Conservation (phyloP, 495 filamentous ascomycete genomes). For the Aspergillus indologenus region DNA sequence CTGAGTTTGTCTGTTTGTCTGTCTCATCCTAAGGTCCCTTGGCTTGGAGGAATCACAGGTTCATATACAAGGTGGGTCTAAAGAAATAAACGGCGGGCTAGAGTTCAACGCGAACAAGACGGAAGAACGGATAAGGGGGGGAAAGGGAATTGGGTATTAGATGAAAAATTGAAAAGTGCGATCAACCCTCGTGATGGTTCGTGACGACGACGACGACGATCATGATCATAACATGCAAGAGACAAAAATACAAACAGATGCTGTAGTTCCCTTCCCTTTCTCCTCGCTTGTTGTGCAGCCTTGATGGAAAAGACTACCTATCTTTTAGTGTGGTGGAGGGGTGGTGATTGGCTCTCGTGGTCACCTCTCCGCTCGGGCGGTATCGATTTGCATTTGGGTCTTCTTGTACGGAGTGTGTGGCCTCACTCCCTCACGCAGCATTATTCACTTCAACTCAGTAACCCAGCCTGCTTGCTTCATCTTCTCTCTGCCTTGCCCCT, state of each 20-base stretch:
- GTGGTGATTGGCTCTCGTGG: not conserved
- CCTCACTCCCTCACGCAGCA: conserved; percentile 10
- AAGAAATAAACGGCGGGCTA: not conserved
- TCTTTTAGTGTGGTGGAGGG: not conserved
- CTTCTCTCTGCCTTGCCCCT: conserved; percentile 18
- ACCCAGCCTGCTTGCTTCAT: conserved; percentile 10
- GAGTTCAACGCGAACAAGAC: not conserved
- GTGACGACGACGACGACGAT: not conserved
- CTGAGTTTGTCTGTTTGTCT: conserved; percentile 11
- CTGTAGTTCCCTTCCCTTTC: conserved; percentile 14
- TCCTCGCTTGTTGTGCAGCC: not conserved
- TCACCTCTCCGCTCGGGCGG: not conserved
- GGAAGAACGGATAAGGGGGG: not conserved
- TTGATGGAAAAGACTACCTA: not conserved
- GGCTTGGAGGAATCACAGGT: not conserved
- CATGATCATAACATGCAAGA: not conserved
- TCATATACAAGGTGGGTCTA: not conserved
- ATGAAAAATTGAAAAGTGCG: not conserved
- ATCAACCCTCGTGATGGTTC: not conserved
- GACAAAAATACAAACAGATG: conserved; percentile 13
- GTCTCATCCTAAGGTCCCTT: not conserved
- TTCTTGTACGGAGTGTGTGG: conserved; percentile 5
- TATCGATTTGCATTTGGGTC: not conserved
- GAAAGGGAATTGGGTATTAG: not conserved
- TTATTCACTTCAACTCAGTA: conserved; percentile 19